Evolutionary conservation across 2,329 filamentous ascomycete species (phyloP).

Genomic region (Hymenoscyphus occultus): DNA sequence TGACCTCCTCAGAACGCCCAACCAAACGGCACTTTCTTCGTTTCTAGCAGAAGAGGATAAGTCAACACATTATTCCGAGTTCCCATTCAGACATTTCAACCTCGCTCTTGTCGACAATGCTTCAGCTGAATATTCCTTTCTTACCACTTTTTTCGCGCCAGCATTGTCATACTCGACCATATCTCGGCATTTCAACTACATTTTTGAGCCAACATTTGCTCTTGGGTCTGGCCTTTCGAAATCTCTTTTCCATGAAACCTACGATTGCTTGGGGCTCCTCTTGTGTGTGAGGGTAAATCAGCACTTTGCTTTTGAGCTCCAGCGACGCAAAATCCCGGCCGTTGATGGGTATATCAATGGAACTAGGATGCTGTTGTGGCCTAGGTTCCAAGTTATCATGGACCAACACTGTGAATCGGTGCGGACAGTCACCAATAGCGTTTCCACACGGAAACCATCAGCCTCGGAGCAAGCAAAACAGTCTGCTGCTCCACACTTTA

Average conservation of each 20-base stretch:
- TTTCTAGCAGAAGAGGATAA: constrained; percentile 91
- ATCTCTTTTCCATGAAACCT: constrained; percentile 69
- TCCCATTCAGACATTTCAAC: constrained; percentile 92
- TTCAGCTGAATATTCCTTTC: constrained; percentile 90
- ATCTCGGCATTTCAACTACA: constrained; percentile 78
- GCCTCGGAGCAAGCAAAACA: constrained; percentile 55
- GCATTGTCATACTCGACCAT: constrained; percentile 72
- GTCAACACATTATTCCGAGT: constrained; percentile 79
- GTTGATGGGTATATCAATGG: constrained; percentile 91
- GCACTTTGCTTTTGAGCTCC: constrained; percentile 88
- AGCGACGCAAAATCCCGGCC: constrained; percentile 84
- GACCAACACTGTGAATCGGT: constrained; percentile 89
- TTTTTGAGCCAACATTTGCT: constrained; percentile 87
- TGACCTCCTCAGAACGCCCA: constrained; percentile 73
- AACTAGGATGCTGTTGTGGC: constrained; percentile 95
- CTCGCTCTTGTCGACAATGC: constrained; percentile 91
- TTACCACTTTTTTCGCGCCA: constrained; percentile 84
- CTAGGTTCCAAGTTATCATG: constrained; percentile 90
- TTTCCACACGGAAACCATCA: constrained; percentile 44
- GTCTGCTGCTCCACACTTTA: constrained; percentile 81
- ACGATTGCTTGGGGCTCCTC: constrained; percentile 81
- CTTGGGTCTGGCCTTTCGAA: constrained; percentile 76
- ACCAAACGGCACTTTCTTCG: constrained; percentile 75
- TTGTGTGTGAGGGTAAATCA: constrained; percentile 94
- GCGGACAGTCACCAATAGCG: constrained; percentile 56